Conservation (phyloP, 1,284 basidiomycete species). For the Cryptococcus sp. region DNA sequence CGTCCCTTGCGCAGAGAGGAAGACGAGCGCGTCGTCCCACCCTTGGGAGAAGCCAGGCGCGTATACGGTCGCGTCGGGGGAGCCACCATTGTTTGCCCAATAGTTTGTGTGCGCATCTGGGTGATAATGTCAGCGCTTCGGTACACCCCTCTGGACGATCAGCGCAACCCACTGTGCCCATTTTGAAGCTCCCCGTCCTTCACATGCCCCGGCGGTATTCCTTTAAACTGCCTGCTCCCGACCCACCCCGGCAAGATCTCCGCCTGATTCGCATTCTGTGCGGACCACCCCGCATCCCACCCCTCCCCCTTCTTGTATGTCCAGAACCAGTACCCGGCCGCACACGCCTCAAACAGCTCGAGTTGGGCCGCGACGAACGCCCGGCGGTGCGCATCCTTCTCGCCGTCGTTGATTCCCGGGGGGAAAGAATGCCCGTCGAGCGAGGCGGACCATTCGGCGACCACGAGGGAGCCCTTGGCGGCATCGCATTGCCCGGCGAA, state of each 20-base stretch:
- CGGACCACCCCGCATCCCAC: conserved; percentile 74
- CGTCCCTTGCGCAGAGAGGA: conserved; percentile 49
- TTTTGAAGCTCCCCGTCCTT: conserved; percentile 48
- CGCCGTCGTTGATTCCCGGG: conserved; percentile 52
- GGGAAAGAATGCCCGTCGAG: conserved; percentile 65
- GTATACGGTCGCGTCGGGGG: conserved; percentile 65
- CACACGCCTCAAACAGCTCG: conserved; percentile 61
- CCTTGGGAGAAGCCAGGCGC: conserved; percentile 62
- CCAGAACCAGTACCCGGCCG: conserved; percentile 84
- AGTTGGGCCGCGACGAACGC: conserved; percentile 66
- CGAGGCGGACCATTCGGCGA: conserved; percentile 82
- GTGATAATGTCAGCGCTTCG: neutral
- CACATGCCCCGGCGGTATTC: conserved; percentile 36
- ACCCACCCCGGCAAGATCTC: conserved; percentile 61
- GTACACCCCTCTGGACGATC: neutral
- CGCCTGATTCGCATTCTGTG: conserved; percentile 63
- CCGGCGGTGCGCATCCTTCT: conserved; percentile 54
- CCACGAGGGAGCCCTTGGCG: conserved; percentile 61
- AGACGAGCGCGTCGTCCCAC: conserved; percentile 67
- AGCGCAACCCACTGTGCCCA: conserved; percentile 52
- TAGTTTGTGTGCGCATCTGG: conserved; percentile 58
- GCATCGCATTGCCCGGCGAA: conserved; percentile 27
- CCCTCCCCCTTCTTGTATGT: conserved; percentile 71
- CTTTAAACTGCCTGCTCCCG: conserved; percentile 42
- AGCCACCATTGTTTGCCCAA: conserved; percentile 57